Evolutionary conservation across 495 filamentous ascomycete genomes (phyloP).

Genomic region (Terfezia boudieri): DNA sequence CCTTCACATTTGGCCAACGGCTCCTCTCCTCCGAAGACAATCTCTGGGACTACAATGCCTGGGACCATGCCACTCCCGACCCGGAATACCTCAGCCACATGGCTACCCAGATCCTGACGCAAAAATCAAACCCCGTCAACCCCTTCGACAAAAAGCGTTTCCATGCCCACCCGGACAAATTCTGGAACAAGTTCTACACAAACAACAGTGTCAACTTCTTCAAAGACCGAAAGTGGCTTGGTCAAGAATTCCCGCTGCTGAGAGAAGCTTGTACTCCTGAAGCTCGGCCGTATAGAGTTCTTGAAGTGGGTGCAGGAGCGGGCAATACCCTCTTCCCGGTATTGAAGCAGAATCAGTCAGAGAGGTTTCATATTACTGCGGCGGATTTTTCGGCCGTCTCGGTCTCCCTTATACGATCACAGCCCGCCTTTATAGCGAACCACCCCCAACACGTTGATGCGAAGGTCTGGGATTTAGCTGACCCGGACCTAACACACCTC

Average conservation of each 20-base stretch:
- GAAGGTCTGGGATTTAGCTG: constrained; percentile 76
- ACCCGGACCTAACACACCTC: constrained; percentile 19
- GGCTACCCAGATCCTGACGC: constrained; percentile 54
- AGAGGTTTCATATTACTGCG: constrained; percentile 55
- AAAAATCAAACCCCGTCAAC: constrained; percentile 59
- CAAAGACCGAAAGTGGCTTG: constrained; percentile 93
- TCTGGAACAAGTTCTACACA: constrained; percentile 92
- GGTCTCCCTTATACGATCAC: constrained; percentile 62
- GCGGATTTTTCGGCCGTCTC: constrained; percentile 86
- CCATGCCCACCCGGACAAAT: constrained; percentile 67
- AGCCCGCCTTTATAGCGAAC: constrained; percentile 30
- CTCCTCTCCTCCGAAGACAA: constrained; percentile 60
- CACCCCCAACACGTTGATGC: constrained; percentile 34
- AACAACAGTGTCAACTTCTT: constrained; percentile 94
- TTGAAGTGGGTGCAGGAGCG: constrained; percentile 87
- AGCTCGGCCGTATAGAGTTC: constrained; percentile 29
- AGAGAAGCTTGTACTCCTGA: not conserved
- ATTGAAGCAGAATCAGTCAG: constrained; percentile 56
- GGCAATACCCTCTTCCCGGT: constrained; percentile 93
- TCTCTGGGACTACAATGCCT: constrained; percentile 89
- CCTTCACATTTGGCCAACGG: constrained; percentile 87
- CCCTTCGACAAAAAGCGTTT: constrained; percentile 70
- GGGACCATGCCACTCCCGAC: constrained; percentile 89
- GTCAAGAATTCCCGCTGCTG: constrained; percentile 80
- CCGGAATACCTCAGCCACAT: constrained; percentile 62